Percentiles rank a stretch among this genome's conserved stretches.
Conservation (phyloP, 768 basidiomycete species). For the Pleurotus ostreatus region DNA sequence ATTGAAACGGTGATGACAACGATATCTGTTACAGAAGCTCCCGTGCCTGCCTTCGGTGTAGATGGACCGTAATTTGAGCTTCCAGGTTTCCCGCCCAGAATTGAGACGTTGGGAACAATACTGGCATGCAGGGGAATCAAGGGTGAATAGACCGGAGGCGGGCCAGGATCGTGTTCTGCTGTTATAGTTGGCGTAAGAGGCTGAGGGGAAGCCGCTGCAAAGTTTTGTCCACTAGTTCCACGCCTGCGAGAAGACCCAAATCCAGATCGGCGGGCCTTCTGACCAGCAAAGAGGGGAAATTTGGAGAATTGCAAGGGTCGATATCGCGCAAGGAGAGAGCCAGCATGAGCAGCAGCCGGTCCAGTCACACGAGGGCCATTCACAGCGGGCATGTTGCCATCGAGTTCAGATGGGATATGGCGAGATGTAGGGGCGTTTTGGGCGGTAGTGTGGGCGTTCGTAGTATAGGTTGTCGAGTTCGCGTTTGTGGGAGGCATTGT, state of each 20-base stretch:
- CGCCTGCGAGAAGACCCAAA: neutral
- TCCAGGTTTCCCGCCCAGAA: neutral
- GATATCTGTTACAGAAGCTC: neutral
- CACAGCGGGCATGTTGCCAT: too few relatives aligned
- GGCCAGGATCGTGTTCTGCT: neutral
- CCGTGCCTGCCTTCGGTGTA: neutral
- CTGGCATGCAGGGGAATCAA: conserved; percentile 16
- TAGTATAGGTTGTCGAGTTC: neutral
- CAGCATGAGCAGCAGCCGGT: neutral
- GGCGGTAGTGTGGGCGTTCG: neutral
- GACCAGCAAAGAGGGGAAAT: neutral
- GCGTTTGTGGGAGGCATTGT: neutral
- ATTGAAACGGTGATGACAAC: neutral
- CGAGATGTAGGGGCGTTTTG: too few relatives aligned
- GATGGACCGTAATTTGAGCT: neutral
- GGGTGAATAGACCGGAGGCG: conserved; percentile 10
- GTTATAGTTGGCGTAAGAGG: conserved; percentile 3
- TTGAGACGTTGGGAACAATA: conserved; percentile 11
- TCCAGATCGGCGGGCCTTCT: neutral
- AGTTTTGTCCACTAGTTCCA: too few relatives aligned
- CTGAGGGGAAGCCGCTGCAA: neutral
- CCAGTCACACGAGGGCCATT: neutral
- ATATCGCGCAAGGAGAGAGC: neutral
- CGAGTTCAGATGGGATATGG: too few relatives aligned
- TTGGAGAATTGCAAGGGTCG: neutral